A percentile compares a stretch with the other conserved stretches of the same genome.
Evolutionary conservation across 345 rosid genomes (phyloP).

Genomic region (Eucalyptus regnans): DNA sequence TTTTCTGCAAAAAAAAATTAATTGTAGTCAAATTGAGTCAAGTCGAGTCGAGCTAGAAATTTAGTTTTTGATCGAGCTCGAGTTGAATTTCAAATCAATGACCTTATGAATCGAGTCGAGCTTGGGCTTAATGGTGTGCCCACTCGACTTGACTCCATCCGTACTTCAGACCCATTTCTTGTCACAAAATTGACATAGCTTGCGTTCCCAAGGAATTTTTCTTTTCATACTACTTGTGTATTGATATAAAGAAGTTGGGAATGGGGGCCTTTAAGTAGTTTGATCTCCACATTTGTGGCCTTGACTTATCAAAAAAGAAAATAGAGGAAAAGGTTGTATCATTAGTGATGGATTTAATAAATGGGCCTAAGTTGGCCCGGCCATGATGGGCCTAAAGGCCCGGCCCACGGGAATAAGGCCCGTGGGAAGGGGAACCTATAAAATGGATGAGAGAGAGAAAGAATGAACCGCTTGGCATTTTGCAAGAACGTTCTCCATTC

Average conservation of each 20-base stretch:
- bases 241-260: rapidly evolving
- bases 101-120: rapidly evolving
- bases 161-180: background rate
- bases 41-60: background rate
- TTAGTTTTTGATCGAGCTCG: background rate
- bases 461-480: too few species aligned
- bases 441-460: too few species aligned
- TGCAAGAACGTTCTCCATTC: too few species aligned
- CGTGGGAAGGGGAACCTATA: too few species aligned
- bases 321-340: background rate
- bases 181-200: background rate
- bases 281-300: background rate
- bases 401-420: too few species aligned
- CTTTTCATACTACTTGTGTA: background rate
- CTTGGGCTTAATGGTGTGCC: background rate
- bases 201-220: background rate
- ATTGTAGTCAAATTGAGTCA: background rate
- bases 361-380: too few species aligned
- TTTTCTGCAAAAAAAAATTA: too few species aligned
- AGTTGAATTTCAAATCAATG: rapidly evolving
- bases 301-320: background rate
- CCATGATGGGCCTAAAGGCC: too few species aligned
- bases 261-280: background rate
- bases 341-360: too few species aligned
- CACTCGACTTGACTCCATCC: background rate